Evolutionary conservation across 768 basidiomycete species (phyloP).

Genomic region (Mycena floridula): DNA sequence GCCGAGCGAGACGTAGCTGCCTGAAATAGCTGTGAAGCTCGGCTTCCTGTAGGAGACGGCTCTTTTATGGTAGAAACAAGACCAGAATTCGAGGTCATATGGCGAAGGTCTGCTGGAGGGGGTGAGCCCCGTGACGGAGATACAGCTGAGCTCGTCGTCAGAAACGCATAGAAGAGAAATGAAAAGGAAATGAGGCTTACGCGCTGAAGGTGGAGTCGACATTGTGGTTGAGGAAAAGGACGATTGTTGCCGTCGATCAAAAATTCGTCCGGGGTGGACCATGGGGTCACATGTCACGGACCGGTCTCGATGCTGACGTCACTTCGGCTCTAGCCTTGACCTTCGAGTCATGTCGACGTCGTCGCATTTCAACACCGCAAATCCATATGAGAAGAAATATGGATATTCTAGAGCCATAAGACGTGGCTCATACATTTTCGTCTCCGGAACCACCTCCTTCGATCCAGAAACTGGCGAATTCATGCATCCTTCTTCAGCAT

Average conservation of each 20-base stretch:
- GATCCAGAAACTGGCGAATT: constrained; percentile 32
- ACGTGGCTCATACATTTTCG: constrained; percentile 45
- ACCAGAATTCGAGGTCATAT: constrained; percentile 45
- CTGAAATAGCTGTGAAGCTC: constrained; percentile 44
- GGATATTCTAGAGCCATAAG: constrained; percentile 49
- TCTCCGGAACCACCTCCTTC: constrained; percentile 48
- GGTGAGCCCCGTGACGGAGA: too few relatives aligned
- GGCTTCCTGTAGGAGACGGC: constrained; percentile 19
- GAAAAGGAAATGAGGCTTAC: too few relatives aligned
- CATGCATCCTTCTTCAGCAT: constrained; percentile 37
- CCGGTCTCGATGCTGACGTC: too few relatives aligned
- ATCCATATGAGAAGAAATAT: constrained; percentile 45
- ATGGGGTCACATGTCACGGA: too few relatives aligned
- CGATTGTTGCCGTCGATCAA: too few relatives aligned
- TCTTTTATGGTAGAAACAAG: constrained; percentile 33
- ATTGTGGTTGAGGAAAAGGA: too few relatives aligned
- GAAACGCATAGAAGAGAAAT: too few relatives aligned
- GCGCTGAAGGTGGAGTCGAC: too few relatives aligned
- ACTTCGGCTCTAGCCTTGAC: too few relatives aligned
- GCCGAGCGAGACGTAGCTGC: constrained; percentile 61
- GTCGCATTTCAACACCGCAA: constrained; percentile 26
- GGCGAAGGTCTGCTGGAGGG: constrained; percentile 42
- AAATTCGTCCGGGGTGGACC: too few relatives aligned
- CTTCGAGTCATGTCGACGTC: too few relatives aligned
- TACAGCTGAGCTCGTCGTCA: too few relatives aligned